Percentiles rank a stretch among this genome's conserved stretches.
phyloP scores from a whole-genome alignment of 768 basidiomycete genomes.

The Inosperma sp. region DNA sequence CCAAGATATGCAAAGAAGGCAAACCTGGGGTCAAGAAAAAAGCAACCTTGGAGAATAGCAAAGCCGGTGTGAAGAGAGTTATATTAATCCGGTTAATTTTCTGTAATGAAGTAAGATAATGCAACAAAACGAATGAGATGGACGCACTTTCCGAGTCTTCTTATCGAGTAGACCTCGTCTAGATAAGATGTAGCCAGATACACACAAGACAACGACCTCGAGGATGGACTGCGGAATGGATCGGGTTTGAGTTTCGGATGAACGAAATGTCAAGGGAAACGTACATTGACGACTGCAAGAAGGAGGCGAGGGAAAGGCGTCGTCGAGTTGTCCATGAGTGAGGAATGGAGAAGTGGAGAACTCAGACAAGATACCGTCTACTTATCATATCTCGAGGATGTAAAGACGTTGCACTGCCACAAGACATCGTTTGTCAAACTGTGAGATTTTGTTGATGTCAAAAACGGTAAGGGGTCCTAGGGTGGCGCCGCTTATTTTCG shows the following conservation, averaged over 20 bases:
- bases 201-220: slow-evolving; percentile 82
- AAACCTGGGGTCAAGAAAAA: slow-evolving; percentile 80
- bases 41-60: slow-evolving; percentile 93
- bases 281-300: slow-evolving; percentile 25
- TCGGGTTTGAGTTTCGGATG: slow-evolving; percentile 7
- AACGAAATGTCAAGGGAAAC: slow-evolving; percentile 1
- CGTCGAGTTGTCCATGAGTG: no score
- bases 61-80: slow-evolving; percentile 82
- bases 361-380: no score
- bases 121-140: background rate
- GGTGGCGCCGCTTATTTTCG: no score
- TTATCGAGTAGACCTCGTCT: slow-evolving; percentile 80
- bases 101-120: slow-evolving; percentile 31
- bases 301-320: slow-evolving; percentile 22
- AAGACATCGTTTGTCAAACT: no score
- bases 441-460: no score
- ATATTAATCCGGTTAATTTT: slow-evolving; percentile 81
- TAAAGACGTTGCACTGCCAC: no score
- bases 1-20: slow-evolving; percentile 12
- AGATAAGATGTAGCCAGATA: slow-evolving; percentile 81
- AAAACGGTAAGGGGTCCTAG: no score
- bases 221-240: slow-evolving; percentile 62
- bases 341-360: no score
- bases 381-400: no score
- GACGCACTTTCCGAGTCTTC: slow-evolving; percentile 72